A percentile compares a stretch with the other conserved stretches of the same genome.
phyloP scores from a whole-genome alignment of 2,329 filamentous ascomycete genomes.

The Claviceps pazoutovae region DNA sequence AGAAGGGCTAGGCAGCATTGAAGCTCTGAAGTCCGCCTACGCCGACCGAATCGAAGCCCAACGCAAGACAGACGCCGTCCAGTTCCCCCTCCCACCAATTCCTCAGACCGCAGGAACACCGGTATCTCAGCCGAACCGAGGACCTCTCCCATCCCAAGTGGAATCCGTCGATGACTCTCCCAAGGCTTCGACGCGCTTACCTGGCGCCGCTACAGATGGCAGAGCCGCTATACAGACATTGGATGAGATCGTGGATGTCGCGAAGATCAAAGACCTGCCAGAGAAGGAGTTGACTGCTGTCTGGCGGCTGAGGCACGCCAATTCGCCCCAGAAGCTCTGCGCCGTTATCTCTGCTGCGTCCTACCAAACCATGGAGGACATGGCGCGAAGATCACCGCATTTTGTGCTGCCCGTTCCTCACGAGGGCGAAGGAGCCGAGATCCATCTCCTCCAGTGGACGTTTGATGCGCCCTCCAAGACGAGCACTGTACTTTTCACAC shows the following conservation, averaged over 20 bases:
- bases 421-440: conserved; percentile 58
- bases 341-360: conserved; percentile 62
- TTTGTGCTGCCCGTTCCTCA: conserved; percentile 84
- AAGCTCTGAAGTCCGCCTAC: conserved; percentile 69
- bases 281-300: conserved; percentile 71
- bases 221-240: conserved; percentile 28
- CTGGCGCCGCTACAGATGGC: not conserved
- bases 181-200: not conserved
- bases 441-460: conserved; percentile 94
- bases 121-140: conserved; percentile 21
- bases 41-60: conserved; percentile 66
- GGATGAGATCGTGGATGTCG: conserved; percentile 54
- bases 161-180: conserved; percentile 12
- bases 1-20: conserved; percentile 55
- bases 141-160: conserved; percentile 14
- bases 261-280: conserved; percentile 60
- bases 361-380: conserved; percentile 58
- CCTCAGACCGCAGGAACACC: conserved; percentile 24
- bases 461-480: conserved; percentile 57
- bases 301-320: conserved; percentile 79
- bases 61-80: conserved; percentile 50
- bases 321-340: conserved; percentile 62
- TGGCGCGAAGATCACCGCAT: conserved; percentile 63
- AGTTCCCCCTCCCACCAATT: conserved; percentile 23
- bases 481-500: conserved; percentile 78